Evolutionary conservation across 1,284 basidiomycete species (phyloP).

Genomic region (Sporisorium reilianum): DNA sequence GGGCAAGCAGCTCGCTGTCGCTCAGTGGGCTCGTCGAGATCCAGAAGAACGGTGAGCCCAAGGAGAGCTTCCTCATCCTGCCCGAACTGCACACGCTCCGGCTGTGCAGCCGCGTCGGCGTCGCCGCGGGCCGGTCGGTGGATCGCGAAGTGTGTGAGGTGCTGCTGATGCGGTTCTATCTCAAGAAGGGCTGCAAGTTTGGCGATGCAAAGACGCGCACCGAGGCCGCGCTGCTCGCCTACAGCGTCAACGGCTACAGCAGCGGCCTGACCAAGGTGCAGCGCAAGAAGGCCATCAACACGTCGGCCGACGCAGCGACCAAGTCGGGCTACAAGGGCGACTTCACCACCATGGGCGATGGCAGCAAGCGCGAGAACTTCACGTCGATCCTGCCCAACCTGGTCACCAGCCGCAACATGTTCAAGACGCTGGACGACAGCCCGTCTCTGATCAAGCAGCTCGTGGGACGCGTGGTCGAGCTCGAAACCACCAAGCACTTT

Average conservation of each 20-base stretch:
- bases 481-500: neutral
- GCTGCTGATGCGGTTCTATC: conserved; percentile 15
- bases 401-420: neutral
- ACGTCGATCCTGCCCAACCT: conserved; percentile 10
- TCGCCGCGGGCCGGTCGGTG: neutral
- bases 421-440: neutral
- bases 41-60: neutral
- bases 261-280: conserved; percentile 8
- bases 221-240: conserved; percentile 6
- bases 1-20: neutral
- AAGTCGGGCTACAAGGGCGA: conserved; percentile 7
- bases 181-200: conserved; percentile 6
- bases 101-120: neutral
- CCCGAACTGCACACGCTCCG: conserved; percentile 13
- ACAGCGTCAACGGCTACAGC: neutral
- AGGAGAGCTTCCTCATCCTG: neutral
- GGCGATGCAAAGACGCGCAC: conserved; percentile 8
- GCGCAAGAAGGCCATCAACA: conserved; percentile 11
- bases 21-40: conserved; percentile 4
- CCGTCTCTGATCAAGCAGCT: conserved; percentile 7
- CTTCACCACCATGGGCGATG: neutral
- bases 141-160: conserved; percentile 17
- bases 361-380: conserved; percentile 13
- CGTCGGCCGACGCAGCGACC: neutral
- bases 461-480: conserved; percentile 4